These are phyloP conservation scores for Pulveroboletus ravenelii DNA, from an alignment of 768 basidiomycete species.

Conservation along the genomic window DNA sequence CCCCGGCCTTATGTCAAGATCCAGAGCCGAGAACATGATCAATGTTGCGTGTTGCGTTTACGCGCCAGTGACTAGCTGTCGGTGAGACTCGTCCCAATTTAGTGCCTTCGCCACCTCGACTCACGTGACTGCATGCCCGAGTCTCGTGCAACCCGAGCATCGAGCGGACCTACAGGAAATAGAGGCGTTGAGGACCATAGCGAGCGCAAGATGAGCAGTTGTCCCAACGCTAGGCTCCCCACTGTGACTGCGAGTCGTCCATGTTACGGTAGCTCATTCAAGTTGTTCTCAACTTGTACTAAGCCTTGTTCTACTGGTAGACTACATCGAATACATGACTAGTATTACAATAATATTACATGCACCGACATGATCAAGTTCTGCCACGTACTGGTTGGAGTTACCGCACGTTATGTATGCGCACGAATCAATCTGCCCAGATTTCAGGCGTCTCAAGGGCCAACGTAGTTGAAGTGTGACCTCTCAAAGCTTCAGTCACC, in stretches of 20 bases:
- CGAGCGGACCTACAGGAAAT: no score
- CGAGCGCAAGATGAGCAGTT: not conserved
- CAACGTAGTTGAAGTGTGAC: no score
- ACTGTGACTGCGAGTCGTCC: not conserved
- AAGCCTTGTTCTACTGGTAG: not conserved
- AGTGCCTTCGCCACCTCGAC: not conserved
- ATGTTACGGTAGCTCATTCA: no score
- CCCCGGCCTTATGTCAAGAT: slow-evolving; percentile 74
- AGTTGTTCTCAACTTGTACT: not conserved
- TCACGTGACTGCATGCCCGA: slow-evolving; percentile 4
- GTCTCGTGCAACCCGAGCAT: no score
- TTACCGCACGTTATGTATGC: not conserved
- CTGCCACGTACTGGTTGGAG: not conserved
- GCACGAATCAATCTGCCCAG: not conserved
- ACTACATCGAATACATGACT: not conserved
- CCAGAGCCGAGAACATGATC: slow-evolving; percentile 62
- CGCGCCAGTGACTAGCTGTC: no score
- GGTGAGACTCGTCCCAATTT: slow-evolving; percentile 12
- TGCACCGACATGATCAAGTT: not conserved
- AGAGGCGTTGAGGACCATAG: no score
- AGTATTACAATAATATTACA: not conserved
- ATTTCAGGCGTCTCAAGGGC: not conserved
- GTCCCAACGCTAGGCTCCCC: not conserved
- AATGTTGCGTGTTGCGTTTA: not conserved
- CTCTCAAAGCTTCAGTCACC: not conserved